These are phyloP conservation scores for Phragmites australis DNA, from an alignment of 176 grass and related monocot genomes.

Conservation along the genomic window DNA sequence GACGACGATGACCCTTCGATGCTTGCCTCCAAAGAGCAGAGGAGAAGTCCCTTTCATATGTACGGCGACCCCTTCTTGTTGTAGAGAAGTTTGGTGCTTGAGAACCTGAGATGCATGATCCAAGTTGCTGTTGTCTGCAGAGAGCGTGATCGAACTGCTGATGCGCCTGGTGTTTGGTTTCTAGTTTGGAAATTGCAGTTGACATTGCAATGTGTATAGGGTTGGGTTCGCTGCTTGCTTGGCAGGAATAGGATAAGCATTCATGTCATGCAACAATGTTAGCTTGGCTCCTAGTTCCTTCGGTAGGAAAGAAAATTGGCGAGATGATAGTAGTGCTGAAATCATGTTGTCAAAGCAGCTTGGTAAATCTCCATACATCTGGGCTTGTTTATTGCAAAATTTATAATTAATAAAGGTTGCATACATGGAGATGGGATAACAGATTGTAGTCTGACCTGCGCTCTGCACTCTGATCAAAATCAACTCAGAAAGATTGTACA, in stretches of 20 bases:
- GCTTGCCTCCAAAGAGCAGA: constrained; percentile 22
- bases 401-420: neutral
- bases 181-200: neutral
- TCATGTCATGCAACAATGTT: neutral
- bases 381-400: neutral
- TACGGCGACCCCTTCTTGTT: constrained; percentile 29
- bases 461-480: too few relatives aligned
- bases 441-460: too few relatives aligned
- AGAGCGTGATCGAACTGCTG: neutral
- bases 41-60: neutral
- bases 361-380: neutral
- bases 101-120: neutral
- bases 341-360: too few relatives aligned
- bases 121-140: neutral
- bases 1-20: constrained; percentile 24
- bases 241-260: neutral
- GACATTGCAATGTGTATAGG: neutral
- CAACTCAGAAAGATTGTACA: too few relatives aligned
- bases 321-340: too few relatives aligned
- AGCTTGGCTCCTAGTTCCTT: too few relatives aligned
- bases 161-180: neutral
- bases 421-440: too few relatives aligned
- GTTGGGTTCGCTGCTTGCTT: neutral
- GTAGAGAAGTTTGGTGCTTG: constrained; percentile 27
- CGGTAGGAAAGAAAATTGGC: too few relatives aligned